Base-by-base conservation (phyloP, 2,329 filamentous ascomycete species). In the Aspergillus fischeri region DNA sequence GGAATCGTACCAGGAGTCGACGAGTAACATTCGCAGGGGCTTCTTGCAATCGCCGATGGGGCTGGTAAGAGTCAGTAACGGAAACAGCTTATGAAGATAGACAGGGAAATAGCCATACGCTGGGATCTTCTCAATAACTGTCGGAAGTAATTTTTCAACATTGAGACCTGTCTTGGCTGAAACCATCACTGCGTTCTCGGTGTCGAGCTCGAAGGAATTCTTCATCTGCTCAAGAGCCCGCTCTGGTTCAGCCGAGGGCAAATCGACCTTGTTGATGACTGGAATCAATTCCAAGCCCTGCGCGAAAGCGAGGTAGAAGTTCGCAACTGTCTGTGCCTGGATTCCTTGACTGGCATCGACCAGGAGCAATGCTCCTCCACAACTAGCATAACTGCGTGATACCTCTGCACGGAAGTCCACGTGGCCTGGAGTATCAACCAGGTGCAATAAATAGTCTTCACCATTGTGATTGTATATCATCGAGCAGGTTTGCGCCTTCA, bases 361-460 rank as follows among this genome's bases (percentile, higher is more conserved):
- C 1, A 99, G 84, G 53, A 99, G 81, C 59, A 99, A 74, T 1
- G 94, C 93, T 52, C 94, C 95, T 62, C 92, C 93, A 72, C 94
- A 99, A 68, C 91, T 96, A 52, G 93, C 93, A 78, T 99, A 99
- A 61, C 91, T 96, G 50, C 94, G 85, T 35, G 91, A 95, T 10
- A 99, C 94, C 75, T 99, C 94, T 50, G 94, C 94, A 55, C 94
- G 85, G 75, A 99, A 99, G 77, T 99, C 94, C 57, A 99, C 94
- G 77, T 99, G 94, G 28, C 94, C 94, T 0, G 94, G 94, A 0
- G 94, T 99, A 74, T 99, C 94, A 56, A 99, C 92, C 28, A 99
- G 82, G 75, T 99, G 94, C 29, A 99, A 81, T 56, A 99, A 82
- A 72, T 97, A 97, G 74, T 99, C 94, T 32, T 89, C 79, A 17